Conservation (phyloP, 768 basidiomycete genomes). For the Agrocybe chaxingu region DNA sequence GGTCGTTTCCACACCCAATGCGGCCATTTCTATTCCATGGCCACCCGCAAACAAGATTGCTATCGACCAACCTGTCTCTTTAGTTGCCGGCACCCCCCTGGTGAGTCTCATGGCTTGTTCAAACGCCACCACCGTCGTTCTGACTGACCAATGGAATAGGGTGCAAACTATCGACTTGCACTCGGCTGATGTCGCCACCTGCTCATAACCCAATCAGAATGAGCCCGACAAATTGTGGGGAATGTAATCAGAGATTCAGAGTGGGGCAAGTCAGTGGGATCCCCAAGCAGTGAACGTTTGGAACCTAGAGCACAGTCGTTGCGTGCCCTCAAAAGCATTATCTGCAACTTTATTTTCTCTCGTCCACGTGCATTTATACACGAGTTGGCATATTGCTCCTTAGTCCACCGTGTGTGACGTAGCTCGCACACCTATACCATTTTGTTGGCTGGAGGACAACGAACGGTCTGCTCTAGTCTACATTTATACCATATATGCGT, state of each 20-base stretch:
- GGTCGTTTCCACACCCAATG: slow-evolving; percentile 70
- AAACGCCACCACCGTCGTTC: neutral
- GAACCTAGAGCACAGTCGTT: too few relatives aligned
- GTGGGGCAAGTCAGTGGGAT: too few relatives aligned
- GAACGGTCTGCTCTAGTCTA: too few relatives aligned
- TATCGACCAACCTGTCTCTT: slow-evolving; percentile 63
- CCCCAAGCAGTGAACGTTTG: too few relatives aligned
- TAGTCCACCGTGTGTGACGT: too few relatives aligned
- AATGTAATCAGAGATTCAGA: slow-evolving; percentile 34
- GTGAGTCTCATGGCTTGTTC: slow-evolving; percentile 28
- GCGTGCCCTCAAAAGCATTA: too few relatives aligned
- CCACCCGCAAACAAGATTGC: slow-evolving; percentile 68
- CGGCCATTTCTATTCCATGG: slow-evolving; percentile 71
- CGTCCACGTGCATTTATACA: too few relatives aligned
- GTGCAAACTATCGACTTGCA: slow-evolving; percentile 55
- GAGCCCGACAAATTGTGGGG: slow-evolving; percentile 47
- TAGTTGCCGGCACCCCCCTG: slow-evolving; percentile 57
- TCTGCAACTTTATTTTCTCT: too few relatives aligned
- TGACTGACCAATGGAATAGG: slow-evolving; percentile 25
- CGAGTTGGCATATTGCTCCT: too few relatives aligned
- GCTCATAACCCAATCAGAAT: slow-evolving; percentile 71
- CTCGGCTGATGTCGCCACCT: slow-evolving; percentile 64
- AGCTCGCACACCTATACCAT: too few relatives aligned
- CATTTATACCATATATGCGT: too few relatives aligned
- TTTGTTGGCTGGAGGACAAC: too few relatives aligned